These are phyloP conservation scores for Kandelia obovata DNA, from an alignment of 345 rosid species.

Conservation along the genomic window DNA sequence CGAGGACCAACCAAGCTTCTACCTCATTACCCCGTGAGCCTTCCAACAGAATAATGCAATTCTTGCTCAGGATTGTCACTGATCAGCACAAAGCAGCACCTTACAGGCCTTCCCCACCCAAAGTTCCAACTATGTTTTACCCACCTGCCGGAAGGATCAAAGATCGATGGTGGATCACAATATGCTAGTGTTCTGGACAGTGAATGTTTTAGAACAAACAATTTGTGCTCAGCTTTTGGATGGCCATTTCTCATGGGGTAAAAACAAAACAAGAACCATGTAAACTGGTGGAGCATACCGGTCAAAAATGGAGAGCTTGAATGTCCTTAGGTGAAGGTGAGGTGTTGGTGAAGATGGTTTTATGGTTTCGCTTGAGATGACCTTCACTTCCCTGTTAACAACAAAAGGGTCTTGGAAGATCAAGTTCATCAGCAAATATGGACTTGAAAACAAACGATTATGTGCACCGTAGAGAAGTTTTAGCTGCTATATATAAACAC, in stretches of 20 bases:
- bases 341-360: conserved; percentile 18
- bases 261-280: not conserved
- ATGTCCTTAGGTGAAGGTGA: not conserved
- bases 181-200: no score
- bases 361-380: conserved; percentile 13
- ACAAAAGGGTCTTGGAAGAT: not conserved
- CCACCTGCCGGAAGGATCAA: no score
- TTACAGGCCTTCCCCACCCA: conserved; percentile 11
- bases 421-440: no score
- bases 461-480: no score
- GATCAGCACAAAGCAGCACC: not conserved
- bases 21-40: not conserved
- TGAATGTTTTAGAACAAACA: not conserved
- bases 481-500: no score
- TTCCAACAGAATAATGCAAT: not conserved
- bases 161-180: no score
- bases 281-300: not conserved
- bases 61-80: not conserved
- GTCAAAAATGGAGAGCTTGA: conserved; percentile 11
- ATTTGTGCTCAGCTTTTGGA: not conserved
- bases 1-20: not conserved
- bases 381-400: conserved; percentile 1
- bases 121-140: not conserved
- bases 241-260: not conserved
- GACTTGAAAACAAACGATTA: no score